Evolutionary conservation across 1,284 basidiomycete genomes (phyloP), one percentile per base, ranked within the genome.

Genomic region (Microbotryum lychnidis-dioicae): DNA sequence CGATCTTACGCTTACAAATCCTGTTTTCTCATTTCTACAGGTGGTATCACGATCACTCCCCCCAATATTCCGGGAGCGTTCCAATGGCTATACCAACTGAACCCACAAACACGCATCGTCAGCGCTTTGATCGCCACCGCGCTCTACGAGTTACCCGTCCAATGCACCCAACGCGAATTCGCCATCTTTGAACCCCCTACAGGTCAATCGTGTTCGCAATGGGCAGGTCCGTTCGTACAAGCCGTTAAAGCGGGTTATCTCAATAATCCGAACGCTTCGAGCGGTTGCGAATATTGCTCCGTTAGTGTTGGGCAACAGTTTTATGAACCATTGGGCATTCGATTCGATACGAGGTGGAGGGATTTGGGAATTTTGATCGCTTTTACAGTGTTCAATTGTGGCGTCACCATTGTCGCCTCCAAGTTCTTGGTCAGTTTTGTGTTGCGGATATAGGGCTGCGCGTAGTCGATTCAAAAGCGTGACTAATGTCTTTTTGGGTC

Each of bases 91-190:
- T 89, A 71, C 58, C 62, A 68, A 53, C 63, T 75, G 23, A 73
- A 77, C 69, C 77, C 77, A 8, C 64, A 72, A 37, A 72, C 68
- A 9, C 63, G 66, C 58, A 60, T 73, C 37, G 68, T 72, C 55
- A 63, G 70, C 47, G 76, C 87, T 16, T 84, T 93, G 78, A 77
- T 91, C 58, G 82, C 87, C 1, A 89, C 86, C 16, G 89, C 88
- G 70, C 79, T 96, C 27, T 82, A 89, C 71, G 88, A 86, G 14
- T 79, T 91, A 9, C 68, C 71, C 0, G 84, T 96, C 61, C 57
- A 70, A 50, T 77, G 76, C 66, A 62, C 63, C 44, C 60, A 67
- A 6, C 29, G 61, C 29, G 76, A 77, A 61, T 74, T 66, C 61
- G 70, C 70, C 5, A 56, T 64, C 18, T 73, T 77, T 67, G 65